phyloP scores from a whole-genome alignment of 2,329 filamentous ascomycete species.

The Leptographium radiaticola region DNA sequence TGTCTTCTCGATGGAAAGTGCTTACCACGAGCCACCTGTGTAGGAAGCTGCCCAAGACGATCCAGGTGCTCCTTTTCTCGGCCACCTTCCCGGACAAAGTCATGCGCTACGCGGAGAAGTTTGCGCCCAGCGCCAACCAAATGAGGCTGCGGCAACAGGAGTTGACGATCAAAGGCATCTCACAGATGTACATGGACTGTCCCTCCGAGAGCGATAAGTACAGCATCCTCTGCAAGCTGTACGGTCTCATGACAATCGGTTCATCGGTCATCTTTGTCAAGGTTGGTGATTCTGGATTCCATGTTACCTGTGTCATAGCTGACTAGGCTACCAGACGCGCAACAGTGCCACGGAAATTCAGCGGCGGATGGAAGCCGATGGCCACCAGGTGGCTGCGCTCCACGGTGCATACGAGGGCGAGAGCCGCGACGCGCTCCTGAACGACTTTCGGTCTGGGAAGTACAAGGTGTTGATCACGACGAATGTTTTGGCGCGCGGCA shows the following conservation, averaged over 20 bases:
- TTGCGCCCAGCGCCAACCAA: conserved; percentile 74
- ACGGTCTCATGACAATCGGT: conserved; percentile 89
- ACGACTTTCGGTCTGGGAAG: conserved; percentile 71
- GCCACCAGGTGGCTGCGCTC: conserved; percentile 81
- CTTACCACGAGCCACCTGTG: too few relatives aligned
- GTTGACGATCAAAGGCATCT: conserved; percentile 91
- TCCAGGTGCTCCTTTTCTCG: conserved; percentile 92
- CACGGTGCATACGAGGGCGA: conserved; percentile 77
- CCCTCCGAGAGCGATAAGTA: conserved; percentile 74
- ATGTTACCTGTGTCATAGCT: neutral
- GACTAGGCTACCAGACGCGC: conserved; percentile 46
- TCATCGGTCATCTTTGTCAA: conserved; percentile 97
- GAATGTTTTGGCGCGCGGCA: conserved; percentile 90
- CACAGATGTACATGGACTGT: conserved; percentile 95
- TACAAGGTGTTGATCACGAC: conserved; percentile 97
- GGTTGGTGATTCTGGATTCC: conserved; percentile 33
- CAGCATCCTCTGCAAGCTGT: conserved; percentile 77
- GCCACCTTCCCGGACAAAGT: conserved; percentile 86
- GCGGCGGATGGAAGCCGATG: conserved; percentile 71
- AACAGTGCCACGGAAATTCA: conserved; percentile 78
- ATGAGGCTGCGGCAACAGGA: conserved; percentile 83
- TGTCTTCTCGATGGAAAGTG: neutral
- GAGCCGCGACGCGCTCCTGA: conserved; percentile 72
- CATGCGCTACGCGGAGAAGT: conserved; percentile 67
- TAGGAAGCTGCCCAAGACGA: conserved; percentile 57